Evolutionary conservation across 306 rosid species (phyloP).

Genomic region (Rosa chinensis): DNA sequence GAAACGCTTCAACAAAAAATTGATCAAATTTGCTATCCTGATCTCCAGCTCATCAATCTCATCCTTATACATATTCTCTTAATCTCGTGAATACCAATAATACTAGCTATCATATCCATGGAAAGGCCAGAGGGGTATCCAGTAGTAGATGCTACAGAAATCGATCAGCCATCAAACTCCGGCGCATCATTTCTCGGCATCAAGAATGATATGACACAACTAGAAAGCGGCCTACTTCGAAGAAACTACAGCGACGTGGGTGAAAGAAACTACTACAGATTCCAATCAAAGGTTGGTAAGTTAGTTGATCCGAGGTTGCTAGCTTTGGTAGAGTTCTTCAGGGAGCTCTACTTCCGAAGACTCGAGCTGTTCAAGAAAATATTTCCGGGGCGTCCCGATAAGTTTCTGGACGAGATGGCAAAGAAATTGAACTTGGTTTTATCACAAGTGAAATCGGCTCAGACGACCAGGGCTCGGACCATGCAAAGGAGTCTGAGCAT

Average conservation of each 20-base stretch:
- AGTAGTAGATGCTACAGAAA: not conserved
- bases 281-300: slow-evolving; percentile 22
- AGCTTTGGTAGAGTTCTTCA: slow-evolving; percentile 39
- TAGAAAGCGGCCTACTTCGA: slow-evolving; percentile 23
- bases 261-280: slow-evolving; percentile 19
- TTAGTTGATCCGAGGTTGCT: slow-evolving; percentile 31
- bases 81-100: not conserved
- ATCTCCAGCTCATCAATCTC: not conserved
- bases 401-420: slow-evolving; percentile 30
- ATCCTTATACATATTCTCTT: not conserved
- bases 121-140: slow-evolving; percentile 35
- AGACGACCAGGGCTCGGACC: not conserved
- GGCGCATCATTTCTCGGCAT: slow-evolving; percentile 1
- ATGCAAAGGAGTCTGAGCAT: slow-evolving; percentile 45
- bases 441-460: slow-evolving; percentile 10
- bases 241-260: slow-evolving; percentile 13
- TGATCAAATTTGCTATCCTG: not conserved
- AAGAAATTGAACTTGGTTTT: slow-evolving; percentile 22
- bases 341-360: slow-evolving; percentile 38
- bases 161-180: not conserved
- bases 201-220: slow-evolving; percentile 27
- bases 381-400: slow-evolving; percentile 27
- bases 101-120: slow-evolving; percentile 7
- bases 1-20: not conserved
- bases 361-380: slow-evolving; percentile 29